Evolutionary conservation across 116 monocot genomes (phyloP), one percentile per base, ranked within the genome.

Genomic region (Zostera marina): DNA sequence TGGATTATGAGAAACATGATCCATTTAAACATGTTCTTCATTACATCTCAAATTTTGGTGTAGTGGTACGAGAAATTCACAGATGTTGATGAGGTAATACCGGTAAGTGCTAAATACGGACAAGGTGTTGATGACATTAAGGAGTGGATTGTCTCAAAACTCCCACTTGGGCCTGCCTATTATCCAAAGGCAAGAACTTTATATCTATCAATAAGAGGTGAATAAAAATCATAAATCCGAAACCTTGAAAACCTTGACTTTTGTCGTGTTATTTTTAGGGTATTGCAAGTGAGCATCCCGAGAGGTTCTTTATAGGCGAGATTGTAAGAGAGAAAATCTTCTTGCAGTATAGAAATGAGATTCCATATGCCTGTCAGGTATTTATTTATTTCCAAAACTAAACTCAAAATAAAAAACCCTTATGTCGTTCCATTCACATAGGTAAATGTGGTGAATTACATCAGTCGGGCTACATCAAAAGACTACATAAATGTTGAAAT

Each of bases 341-440:
- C 62, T 69, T 89, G 70, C 96, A 89, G 52, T 85, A 96, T 43
- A 64, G 85, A 56, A 76, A 96, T 42, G 96, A 96, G 81, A 65
- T 96, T 69, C 89, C 96, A 22, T 91, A 96, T 85, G 77, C 80
- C 21, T 96, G 96, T 62, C 96, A 96, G 85, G 96, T 96, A 74
- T 49, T 41, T 41, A 56, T 42, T 12, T 32, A 32, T 32, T 32
- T 32, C 32, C 32, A 32, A 32, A 0, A 2, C 0, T 32, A 32
- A 32, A 32, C 32, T 5, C 32, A 3, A 32, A 32, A 32, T 32
- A 2, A 32, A 2, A 32, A 32, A 32, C 32, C 32, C 32, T 32
- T 32, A 32, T 32, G 32, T 26, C 8, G 52, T 49, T 7, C 13
- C 22, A 8, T 14, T 15, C n/a, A 13, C 12, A 14, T 54, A 96